Percentiles rank a stretch among this genome's conserved stretches.
phyloP scores from a whole-genome alignment of 208 protist species.

The Crithidia bombi region DNA sequence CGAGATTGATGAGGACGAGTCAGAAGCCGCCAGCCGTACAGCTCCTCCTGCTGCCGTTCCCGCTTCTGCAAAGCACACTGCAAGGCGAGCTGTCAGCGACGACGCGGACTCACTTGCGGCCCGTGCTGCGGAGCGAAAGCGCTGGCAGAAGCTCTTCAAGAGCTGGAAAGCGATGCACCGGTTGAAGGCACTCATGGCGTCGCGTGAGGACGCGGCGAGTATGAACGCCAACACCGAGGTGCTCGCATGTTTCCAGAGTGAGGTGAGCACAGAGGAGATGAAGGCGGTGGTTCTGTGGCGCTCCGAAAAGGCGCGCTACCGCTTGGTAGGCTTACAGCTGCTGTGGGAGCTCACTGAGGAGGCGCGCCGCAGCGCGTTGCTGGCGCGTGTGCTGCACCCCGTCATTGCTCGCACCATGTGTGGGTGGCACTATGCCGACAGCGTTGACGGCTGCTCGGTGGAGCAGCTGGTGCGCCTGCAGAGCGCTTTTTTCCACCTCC shows the following conservation, averaged over 20 bases:
- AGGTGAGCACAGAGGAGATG: slow-evolving; percentile 55
- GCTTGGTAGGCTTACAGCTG: slow-evolving; percentile 75
- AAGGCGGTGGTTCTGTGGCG: slow-evolving; percentile 58
- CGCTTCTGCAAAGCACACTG: not conserved
- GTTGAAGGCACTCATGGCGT: slow-evolving; percentile 71
- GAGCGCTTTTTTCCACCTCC: slow-evolving; percentile 78
- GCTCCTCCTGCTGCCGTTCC: not conserved
- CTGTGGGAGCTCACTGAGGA: slow-evolving; percentile 83
- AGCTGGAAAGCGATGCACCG: slow-evolving; percentile 80
- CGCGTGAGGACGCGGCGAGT: slow-evolving; percentile 56
- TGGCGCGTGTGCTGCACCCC: slow-evolving; percentile 72
- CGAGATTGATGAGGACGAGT: slow-evolving; percentile 23
- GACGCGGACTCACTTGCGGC: slow-evolving; percentile 13
- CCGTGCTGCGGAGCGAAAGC: slow-evolving; percentile 46
- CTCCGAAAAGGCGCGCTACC: slow-evolving; percentile 66
- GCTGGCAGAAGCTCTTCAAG: slow-evolving; percentile 85
- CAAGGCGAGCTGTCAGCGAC: not conserved
- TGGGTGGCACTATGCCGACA: slow-evolving; percentile 85
- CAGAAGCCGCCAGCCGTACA: not conserved
- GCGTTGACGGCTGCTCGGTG: slow-evolving; percentile 82
- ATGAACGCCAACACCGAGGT: slow-evolving; percentile 47
- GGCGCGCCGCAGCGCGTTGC: slow-evolving; percentile 47
- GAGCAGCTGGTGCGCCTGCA: slow-evolving; percentile 81
- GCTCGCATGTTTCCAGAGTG: slow-evolving; percentile 74
- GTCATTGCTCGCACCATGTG: slow-evolving; percentile 79